Evolutionary conservation across 805 yeast genomes (phyloP).

Genomic region (Lipomyces yamadae): DNA sequence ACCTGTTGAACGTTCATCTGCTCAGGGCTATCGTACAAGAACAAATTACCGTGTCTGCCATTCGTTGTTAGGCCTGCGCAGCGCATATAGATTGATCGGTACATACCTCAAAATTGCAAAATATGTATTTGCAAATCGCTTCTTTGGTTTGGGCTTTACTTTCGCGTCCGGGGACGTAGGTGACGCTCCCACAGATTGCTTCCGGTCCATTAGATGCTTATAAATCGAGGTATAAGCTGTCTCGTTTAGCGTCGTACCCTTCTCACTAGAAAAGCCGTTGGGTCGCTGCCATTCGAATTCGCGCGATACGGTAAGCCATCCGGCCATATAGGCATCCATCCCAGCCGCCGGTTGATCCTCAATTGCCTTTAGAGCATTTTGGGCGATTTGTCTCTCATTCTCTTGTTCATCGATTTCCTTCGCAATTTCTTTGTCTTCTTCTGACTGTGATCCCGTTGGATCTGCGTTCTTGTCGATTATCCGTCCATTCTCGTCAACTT

Average conservation of each 20-base stretch:
- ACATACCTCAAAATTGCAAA: constrained; percentile 48
- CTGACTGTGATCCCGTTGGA: constrained; percentile 21
- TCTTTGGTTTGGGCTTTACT: constrained; percentile 48
- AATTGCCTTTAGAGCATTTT: constrained; percentile 59
- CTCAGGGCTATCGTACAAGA: constrained; percentile 75
- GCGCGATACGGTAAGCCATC: constrained; percentile 85
- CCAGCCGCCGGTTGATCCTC: constrained; percentile 67
- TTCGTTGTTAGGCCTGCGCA: constrained; percentile 47
- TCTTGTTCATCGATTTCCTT: constrained; percentile 33
- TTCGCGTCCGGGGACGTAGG: constrained; percentile 40
- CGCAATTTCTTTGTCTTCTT: constrained; percentile 16
- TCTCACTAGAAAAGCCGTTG: constrained; percentile 37
- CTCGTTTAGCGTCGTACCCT: constrained; percentile 47
- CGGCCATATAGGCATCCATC: constrained; percentile 62
- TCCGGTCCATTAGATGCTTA: constrained; percentile 52
- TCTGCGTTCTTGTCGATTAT: constrained; percentile 11
- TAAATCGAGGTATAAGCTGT: constrained; percentile 67
- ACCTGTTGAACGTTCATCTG: constrained; percentile 74
- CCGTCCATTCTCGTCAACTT: constrained; percentile 35
- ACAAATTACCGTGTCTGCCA: constrained; percentile 79
- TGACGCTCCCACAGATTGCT: constrained; percentile 18
- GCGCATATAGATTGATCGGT: neutral
- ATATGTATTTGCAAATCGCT: constrained; percentile 35
- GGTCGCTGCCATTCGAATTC: constrained; percentile 52
- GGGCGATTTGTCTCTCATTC: constrained; percentile 50